Conservation (phyloP, 225 moss, liverwort and hornwort species). For the Pseudoscleropodium purum region DNA sequence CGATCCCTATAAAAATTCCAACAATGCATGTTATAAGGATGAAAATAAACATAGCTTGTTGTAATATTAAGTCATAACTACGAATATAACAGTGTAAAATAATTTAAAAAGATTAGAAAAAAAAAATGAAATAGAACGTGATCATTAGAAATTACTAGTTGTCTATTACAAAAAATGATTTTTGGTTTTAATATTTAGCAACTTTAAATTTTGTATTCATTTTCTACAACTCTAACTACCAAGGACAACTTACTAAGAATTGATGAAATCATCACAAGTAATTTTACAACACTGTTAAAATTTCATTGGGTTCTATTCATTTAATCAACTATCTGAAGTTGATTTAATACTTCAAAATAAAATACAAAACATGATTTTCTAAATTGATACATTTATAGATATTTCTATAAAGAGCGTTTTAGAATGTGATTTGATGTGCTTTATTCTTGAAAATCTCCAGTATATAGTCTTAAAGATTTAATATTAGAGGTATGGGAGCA, state of each 20-base stretch:
- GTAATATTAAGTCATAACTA: too few relatives aligned
- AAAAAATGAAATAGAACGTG: background rate
- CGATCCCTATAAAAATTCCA: constrained; percentile 38
- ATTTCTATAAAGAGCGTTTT: fast-evolving
- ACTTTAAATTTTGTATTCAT: background rate
- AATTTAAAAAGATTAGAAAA: too few relatives aligned
- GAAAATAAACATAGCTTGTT: background rate
- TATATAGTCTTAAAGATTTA: background rate
- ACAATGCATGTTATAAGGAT: background rate
- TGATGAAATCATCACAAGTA: background rate
- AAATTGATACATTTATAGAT: too few relatives aligned
- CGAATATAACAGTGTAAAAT: background rate
- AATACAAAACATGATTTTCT: background rate
- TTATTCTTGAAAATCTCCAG: background rate
- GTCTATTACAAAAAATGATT: too few relatives aligned
- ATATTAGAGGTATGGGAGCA: background rate
- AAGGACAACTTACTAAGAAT: too few relatives aligned
- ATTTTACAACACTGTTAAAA: too few relatives aligned
- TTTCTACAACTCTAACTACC: background rate
- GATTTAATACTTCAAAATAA: background rate
- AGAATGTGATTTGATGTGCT: background rate
- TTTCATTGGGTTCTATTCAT: background rate
- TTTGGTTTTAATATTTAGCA: too few relatives aligned
- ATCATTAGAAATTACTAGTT: background rate
- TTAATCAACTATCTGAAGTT: background rate